A percentile compares a stretch with the other conserved stretches of the same genome.
These are phyloP conservation scores for Fusarium graminum DNA, from an alignment of 2,329 filamentous ascomycete genomes.

Conservation along the genomic window DNA sequence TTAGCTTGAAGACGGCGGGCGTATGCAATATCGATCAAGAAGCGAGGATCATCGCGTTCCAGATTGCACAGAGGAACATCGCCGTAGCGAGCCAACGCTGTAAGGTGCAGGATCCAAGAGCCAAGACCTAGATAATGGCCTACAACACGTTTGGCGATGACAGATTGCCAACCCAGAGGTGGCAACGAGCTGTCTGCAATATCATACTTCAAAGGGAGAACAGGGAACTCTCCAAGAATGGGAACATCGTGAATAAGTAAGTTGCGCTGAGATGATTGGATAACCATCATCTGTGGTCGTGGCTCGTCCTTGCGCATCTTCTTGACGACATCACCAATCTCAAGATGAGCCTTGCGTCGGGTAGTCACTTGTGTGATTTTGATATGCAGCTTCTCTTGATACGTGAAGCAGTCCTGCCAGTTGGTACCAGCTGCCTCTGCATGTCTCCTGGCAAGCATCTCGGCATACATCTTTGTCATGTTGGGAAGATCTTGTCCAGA, in stretches of 20 bases:
- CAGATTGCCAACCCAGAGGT: slow-evolving; percentile 92
- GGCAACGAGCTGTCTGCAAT: slow-evolving; percentile 87
- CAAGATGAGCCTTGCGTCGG: slow-evolving; percentile 86
- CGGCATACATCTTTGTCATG: slow-evolving; percentile 86
- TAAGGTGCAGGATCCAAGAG: slow-evolving; percentile 90
- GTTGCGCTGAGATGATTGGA: slow-evolving; percentile 89
- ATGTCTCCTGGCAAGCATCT: slow-evolving; percentile 75
- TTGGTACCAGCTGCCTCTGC: slow-evolving; percentile 76
- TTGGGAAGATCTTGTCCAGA: slow-evolving; percentile 87
- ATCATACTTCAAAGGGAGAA: slow-evolving; percentile 84
- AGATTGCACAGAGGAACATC: slow-evolving; percentile 96
- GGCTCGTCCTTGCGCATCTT: slow-evolving; percentile 89
- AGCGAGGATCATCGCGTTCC: slow-evolving; percentile 92
- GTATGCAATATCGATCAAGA: slow-evolving; percentile 96
- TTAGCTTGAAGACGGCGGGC: slow-evolving; percentile 90
- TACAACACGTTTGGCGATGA: slow-evolving; percentile 87
- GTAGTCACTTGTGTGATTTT: slow-evolving; percentile 90
- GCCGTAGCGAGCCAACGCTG: slow-evolving; percentile 89
- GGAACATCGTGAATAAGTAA: slow-evolving; percentile 88
- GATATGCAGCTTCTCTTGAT: slow-evolving; percentile 88
- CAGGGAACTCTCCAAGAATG: slow-evolving; percentile 84
- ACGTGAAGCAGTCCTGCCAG: slow-evolving; percentile 85
- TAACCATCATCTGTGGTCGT: slow-evolving; percentile 83
- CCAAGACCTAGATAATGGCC: slow-evolving; percentile 93
- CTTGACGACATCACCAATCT: slow-evolving; percentile 88